Evolutionary conservation across 805 yeast genomes (phyloP), one percentile per base, ranked within the genome.

Genomic region (Kazachstania psychrophila): DNA sequence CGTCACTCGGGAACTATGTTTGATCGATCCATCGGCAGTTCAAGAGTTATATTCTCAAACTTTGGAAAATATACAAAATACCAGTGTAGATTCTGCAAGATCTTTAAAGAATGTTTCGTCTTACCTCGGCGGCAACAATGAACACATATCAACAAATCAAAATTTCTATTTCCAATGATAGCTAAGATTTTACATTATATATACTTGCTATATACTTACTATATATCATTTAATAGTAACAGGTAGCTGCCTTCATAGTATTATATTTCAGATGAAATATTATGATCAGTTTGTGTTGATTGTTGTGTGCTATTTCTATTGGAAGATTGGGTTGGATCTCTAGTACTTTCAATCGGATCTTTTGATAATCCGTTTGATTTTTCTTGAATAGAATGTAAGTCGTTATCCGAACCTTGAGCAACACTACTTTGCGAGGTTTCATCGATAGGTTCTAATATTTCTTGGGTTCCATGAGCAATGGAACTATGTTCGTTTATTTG

Each of bases 311-410:
- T n/a, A n/a, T n/a, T n/a, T n/a, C n/a, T n/a, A n/a, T n/a, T n/a
- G n/a, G n/a, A n/a, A n/a, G n/a, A n/a, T n/a, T n/a, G n/a, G n/a
- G n/a, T n/a, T n/a, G n/a, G n/a, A n/a, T 19, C 28, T 16, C 10
- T 24, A 6, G 10, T 31, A 20, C 12, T 33, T 18, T 28, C 28
- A 6, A 28, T 24, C 8, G 38, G 24, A 13, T 31, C 39, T 10
- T n/a, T n/a, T 4, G 36, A 23, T n/a, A 30, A 13, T 26, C 34
- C 41, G 14, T 37, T 32, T 9, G 44, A 42, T 25, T 35, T 33
- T 31, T 44, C 48, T 25, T 36, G 36, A 16, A 44, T 44, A 17
- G 35, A 28, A 16, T 40, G 40, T 19, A 44, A 28, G 12, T 33
- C 39, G 23, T 31, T 35, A 22, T 16, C 19, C 7, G 19, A 32